Base-by-base conservation (phyloP, 192 early-diverging fungal species). In the Coemansia javaensis region DNA sequence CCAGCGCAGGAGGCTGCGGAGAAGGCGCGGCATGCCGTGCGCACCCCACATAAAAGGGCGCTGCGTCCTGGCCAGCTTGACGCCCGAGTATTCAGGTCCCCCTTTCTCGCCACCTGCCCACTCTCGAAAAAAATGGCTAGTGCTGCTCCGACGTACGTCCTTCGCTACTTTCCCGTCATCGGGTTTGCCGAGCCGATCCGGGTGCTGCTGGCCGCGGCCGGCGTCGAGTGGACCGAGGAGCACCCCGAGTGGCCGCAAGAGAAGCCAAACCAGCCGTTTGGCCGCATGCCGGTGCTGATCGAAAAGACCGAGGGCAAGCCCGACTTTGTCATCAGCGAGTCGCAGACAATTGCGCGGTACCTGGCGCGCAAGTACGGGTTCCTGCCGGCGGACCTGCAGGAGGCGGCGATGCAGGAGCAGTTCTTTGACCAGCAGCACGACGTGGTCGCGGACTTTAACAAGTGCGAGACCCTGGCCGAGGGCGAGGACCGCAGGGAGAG, bases 301-400 rank as follows among this genome's bases (percentile, higher is more conserved):
- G 71, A 79, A 30, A 68, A 48, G 32, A 33, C 48, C 1, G 56
- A 68, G 13, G 50, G 61, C 32, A 32, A 35, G 4, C 47, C 50
- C 10, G 43, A 50, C 16, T 43, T 72, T 32, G 20, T 53, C 2
- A 31, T 80, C 7, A 51, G 63, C 36, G 74, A 82, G 34, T 54
- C 66, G 0, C 47, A 42, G 13, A 53, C 66, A 7, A 82, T 82
- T 25, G 75, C 72, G 40, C 78, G 80, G 33, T 79, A 79, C 33
- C 61, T 82, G 5, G 52, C 68, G 1, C 41, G 50, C 59, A 76
- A 60, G 44, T 70, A 64, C 35, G 73, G 63, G 2, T 51, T 76
- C 30, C 27, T 64, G 41, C 66, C 72, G 2, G 25, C 24, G 11
- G 61, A 54, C 10, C 64, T 50, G 22, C 49, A 63, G 35, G 32